Evolutionary conservation across 805 yeast genomes (phyloP).

Genomic region (Candida succiphila): DNA sequence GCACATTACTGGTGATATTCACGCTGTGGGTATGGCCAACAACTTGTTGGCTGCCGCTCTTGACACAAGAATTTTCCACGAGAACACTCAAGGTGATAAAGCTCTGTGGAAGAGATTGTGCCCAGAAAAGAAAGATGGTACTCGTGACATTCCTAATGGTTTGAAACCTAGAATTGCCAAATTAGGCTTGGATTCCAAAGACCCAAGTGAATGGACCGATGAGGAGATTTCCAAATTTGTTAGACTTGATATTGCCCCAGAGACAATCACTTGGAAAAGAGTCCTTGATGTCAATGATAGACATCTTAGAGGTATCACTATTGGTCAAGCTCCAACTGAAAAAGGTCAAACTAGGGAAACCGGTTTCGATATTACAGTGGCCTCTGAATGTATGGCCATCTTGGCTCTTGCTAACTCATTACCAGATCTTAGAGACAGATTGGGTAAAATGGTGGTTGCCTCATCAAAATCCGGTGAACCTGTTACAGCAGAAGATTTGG

Average conservation of each 20-base stretch:
- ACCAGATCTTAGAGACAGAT: constrained; percentile 76
- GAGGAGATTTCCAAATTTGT: constrained; percentile 73
- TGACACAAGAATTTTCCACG: constrained; percentile 96
- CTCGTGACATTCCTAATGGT: constrained; percentile 66
- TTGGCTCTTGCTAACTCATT: constrained; percentile 74
- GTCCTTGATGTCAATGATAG: constrained; percentile 94
- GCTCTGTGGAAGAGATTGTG: constrained; percentile 80
- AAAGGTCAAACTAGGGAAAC: constrained; percentile 78
- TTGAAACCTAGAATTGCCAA: constrained; percentile 69
- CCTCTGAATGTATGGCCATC: constrained; percentile 94
- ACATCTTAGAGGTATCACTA: constrained; percentile 76
- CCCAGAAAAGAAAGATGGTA: constrained; percentile 70
- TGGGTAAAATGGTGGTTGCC: constrained; percentile 87
- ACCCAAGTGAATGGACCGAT: constrained; percentile 70
- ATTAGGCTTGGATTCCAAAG: constrained; percentile 71
- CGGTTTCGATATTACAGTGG: constrained; percentile 95
- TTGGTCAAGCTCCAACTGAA: constrained; percentile 91
- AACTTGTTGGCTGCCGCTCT: constrained; percentile 93
- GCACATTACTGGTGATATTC: constrained; percentile 97
- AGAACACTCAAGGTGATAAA: constrained; percentile 65
- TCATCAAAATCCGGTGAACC: constrained; percentile 67
- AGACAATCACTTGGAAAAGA: constrained; percentile 82
- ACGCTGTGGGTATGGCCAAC: constrained; percentile 90
- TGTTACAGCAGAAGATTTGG: constrained; percentile 88
- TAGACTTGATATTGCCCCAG: constrained; percentile 81